Conservation (phyloP, 495 filamentous ascomycete genomes). For the Bombardia bombarda region DNA sequence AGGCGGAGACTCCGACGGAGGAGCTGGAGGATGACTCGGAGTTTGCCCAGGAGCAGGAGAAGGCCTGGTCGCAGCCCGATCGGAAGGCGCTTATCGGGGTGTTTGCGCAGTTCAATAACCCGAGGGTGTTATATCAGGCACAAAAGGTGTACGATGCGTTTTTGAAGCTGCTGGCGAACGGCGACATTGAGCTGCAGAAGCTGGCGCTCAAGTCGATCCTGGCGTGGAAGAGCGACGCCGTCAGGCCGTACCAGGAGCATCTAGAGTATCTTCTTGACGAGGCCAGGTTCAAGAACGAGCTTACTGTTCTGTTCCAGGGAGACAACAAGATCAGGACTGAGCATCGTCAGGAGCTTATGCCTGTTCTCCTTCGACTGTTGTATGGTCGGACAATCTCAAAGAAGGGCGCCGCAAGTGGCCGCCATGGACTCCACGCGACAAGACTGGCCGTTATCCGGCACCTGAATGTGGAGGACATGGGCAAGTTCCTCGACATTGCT, state of each 20-base stretch:
- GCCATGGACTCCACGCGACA: slow-evolving; percentile 53
- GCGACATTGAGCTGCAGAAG: slow-evolving; percentile 83
- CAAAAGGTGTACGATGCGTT: slow-evolving; percentile 68
- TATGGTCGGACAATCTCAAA: slow-evolving; percentile 85
- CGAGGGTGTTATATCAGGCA: slow-evolving; percentile 70
- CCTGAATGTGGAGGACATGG: slow-evolving; percentile 53
- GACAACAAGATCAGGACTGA: slow-evolving; percentile 66
- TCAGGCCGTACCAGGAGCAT: slow-evolving; percentile 78
- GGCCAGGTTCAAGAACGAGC: slow-evolving; percentile 81
- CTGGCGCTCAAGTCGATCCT: slow-evolving; percentile 75
- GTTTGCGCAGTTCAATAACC: slow-evolving; percentile 80
- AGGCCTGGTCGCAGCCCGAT: slow-evolving; percentile 51
- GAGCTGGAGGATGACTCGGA: slow-evolving; percentile 36
- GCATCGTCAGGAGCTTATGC: slow-evolving; percentile 65
- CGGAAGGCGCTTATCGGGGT: slow-evolving; percentile 72
- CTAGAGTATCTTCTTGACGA: slow-evolving; percentile 87
- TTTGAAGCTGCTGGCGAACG: slow-evolving; percentile 67
- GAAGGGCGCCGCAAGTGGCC: slow-evolving; percentile 58
- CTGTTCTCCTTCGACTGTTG: slow-evolving; percentile 76
- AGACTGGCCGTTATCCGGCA: slow-evolving; percentile 48
- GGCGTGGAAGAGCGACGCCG: slow-evolving; percentile 72
- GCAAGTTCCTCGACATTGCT: slow-evolving; percentile 72
- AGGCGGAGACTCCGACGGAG: slow-evolving; percentile 38
- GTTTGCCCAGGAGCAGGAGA: slow-evolving; percentile 38
- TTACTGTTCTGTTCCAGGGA: slow-evolving; percentile 78